phyloP scores from a whole-genome alignment of 1,139 yeast species.

The Saccharomyces hybrid region DNA sequence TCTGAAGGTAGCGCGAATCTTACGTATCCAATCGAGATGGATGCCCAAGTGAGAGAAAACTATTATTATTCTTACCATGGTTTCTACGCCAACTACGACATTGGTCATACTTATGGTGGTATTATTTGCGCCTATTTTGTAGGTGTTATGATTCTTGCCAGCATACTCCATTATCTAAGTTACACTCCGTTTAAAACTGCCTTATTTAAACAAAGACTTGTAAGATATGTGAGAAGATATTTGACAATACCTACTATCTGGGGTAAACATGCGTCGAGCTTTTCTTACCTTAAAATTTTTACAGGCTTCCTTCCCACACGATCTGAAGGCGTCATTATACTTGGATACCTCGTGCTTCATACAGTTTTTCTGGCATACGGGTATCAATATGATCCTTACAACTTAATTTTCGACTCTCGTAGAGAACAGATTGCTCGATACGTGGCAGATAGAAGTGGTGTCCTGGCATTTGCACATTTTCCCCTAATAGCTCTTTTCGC shows the following conservation, averaged over 20 bases:
- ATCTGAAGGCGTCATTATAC: constrained; percentile 46
- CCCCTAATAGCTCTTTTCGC: constrained; percentile 49
- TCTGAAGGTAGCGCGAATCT: neutral
- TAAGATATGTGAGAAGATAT: constrained; percentile 15
- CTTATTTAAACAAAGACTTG: constrained; percentile 7
- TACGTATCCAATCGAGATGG: constrained; percentile 13
- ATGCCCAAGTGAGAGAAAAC: constrained; percentile 6
- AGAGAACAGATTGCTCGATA: constrained; percentile 36
- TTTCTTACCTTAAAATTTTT: constrained; percentile 5
- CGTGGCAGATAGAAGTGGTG: constrained; percentile 47
- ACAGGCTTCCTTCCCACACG: constrained; percentile 39
- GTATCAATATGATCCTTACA: constrained; percentile 34
- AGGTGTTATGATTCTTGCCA: constrained; percentile 7
- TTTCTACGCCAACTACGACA: constrained; percentile 16
- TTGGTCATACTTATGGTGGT: constrained; percentile 12
- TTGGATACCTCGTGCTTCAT: constrained; percentile 41
- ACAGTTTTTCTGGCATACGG: constrained; percentile 38
- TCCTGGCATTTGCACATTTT: constrained; percentile 40
- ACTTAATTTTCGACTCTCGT: constrained; percentile 38
- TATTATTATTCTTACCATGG: constrained; percentile 15
- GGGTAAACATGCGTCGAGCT: constrained; percentile 16
- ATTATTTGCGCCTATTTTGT: constrained; percentile 13
- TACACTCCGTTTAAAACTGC: constrained; percentile 9
- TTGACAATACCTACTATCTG: constrained; percentile 14
- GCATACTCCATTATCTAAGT: constrained; percentile 10